Percentiles rank a stretch among this genome's conserved stretches.
phyloP scores from a whole-genome alignment of 2,329 filamentous ascomycete species.

The Pleomassaria siparia region DNA sequence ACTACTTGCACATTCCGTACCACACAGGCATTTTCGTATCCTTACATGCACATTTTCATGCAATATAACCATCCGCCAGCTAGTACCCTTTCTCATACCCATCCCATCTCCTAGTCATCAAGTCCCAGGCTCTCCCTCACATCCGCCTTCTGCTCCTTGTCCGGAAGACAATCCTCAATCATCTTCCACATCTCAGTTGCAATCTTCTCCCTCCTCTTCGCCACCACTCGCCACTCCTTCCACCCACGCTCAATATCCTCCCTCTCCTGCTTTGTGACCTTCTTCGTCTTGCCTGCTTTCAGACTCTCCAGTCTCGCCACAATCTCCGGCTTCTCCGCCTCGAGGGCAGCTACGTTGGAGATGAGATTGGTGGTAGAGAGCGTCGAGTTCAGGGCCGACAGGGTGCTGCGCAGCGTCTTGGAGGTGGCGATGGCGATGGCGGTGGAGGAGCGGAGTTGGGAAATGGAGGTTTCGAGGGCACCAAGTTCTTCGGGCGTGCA shows the following conservation, averaged over 20 bases:
- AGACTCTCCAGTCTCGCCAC: conserved; percentile 44
- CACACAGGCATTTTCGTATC: too few species aligned
- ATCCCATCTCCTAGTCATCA: too few species aligned
- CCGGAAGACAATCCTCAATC: conserved; percentile 51
- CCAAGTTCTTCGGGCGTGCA: conserved; percentile 52
- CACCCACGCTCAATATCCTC: conserved; percentile 50
- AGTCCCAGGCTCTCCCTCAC: conserved; percentile 50
- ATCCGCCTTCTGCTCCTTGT: conserved; percentile 50
- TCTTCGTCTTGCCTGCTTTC: conserved; percentile 45
- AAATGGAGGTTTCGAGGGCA: conserved; percentile 53
- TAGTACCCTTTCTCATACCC: too few species aligned
- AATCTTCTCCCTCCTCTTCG: conserved; percentile 50
- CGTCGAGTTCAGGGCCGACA: conserved; percentile 50
- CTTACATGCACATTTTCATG: too few species aligned
- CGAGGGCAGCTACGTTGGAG: conserved; percentile 46
- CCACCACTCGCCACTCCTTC: conserved; percentile 46
- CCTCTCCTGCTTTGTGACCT: conserved; percentile 53
- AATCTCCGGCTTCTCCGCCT: conserved; percentile 48
- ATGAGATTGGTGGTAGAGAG: conserved; percentile 56
- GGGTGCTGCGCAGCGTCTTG: conserved; percentile 51
- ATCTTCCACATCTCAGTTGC: conserved; percentile 53
- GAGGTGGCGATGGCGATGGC: conserved; percentile 48
- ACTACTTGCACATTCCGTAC: too few species aligned
- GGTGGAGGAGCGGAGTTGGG: conserved; percentile 49
- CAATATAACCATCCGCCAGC: too few species aligned